Evolutionary conservation across 371 early-diverging fungal genomes (phyloP), one percentile per base, ranked within the genome.

Genomic region (Mucor piriformis): DNA sequence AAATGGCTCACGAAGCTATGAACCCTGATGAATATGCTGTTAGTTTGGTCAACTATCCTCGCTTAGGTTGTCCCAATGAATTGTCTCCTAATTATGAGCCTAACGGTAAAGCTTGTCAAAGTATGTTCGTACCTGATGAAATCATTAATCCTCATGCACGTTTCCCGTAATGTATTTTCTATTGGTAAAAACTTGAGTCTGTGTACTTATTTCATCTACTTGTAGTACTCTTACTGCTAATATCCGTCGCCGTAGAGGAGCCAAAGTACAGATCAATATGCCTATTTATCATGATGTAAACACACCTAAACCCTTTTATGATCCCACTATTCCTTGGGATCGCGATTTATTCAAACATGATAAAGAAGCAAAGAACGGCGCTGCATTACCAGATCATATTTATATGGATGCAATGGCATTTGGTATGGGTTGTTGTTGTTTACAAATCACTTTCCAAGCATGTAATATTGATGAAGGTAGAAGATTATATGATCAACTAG

Each of bases 371-470:
- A 81, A 82, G 38, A 66, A 79, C 27, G 86, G 92, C 2, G 92
- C 92, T 18, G 97, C 98, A 4, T 75, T 83, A 23, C 87, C 89
- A 0, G 92, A 96, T 67, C 95, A 96, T 74, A 94, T 98, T 44
- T 96, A 98, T 70, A 94, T 99, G 92, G 99, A 99, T 74, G 90
- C 95, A 16, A 99, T 99, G 99, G 95, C 95, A 42, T 99, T 99
- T 83, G 99, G 99, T 27, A 99, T 99, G 99, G 99, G 99, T 50
- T 98, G 97, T 79, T 95, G 92, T 67, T 98, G 99, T 69, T 83
- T 99, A 32, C 99, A 99, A 77, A 92, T 98, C 65, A 99, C 99
- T 16, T 93, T 99, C 73, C 99, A 99, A 76, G 95, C 98, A n/a
- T 91, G 92, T 71, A 90, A 92, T 64, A 88, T 99, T 25, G 89